Percentiles rank a stretch among this genome's conserved stretches.
Conservation (phyloP, 2,329 filamentous ascomycete species). For the Pestalotiopsis sp. region DNA sequence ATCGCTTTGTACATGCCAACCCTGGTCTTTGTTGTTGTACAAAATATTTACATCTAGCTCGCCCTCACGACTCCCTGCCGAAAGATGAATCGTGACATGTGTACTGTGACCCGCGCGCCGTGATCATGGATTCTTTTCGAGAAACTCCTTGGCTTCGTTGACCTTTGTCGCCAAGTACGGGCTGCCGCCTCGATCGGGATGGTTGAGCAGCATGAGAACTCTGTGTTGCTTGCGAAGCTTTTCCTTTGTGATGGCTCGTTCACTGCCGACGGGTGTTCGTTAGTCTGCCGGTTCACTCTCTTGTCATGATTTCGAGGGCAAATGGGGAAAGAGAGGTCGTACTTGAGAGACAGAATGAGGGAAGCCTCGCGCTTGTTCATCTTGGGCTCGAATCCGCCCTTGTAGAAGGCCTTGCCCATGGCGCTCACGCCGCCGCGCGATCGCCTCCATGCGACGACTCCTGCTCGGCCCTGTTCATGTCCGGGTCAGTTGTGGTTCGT, state of each 20-base stretch:
- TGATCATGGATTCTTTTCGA: slow-evolving; percentile 69
- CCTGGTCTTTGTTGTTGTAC: slow-evolving; percentile 12
- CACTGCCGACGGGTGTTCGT: slow-evolving; percentile 58
- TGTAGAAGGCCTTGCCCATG: slow-evolving; percentile 92
- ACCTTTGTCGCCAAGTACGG: slow-evolving; percentile 97
- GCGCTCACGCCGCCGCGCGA: slow-evolving; percentile 78
- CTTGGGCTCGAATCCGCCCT: slow-evolving; percentile 94
- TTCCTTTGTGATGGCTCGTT: slow-evolving; percentile 85
- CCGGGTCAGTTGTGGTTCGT: slow-evolving; percentile 1
- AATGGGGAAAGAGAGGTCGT: slow-evolving; percentile 31
- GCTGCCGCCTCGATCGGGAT: slow-evolving; percentile 94
- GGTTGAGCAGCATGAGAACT: slow-evolving; percentile 94
- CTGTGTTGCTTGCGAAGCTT: slow-evolving; percentile 95
- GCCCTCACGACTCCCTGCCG: not conserved
- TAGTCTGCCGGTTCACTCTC: not conserved
- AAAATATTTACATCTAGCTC: slow-evolving; percentile 11
- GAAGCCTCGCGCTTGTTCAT: slow-evolving; percentile 94
- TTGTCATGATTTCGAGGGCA: not conserved
- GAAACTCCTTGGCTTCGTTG: slow-evolving; percentile 95
- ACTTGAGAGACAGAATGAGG: slow-evolving; percentile 90
- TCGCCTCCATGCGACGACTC: slow-evolving; percentile 83
- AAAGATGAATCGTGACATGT: not conserved
- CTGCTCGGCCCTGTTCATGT: slow-evolving; percentile 76
- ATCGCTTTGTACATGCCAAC: slow-evolving; percentile 14
- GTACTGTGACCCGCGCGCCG: not conserved